Evolutionary conservation across 1,284 basidiomycete genomes (phyloP), one percentile per base, ranked within the genome.

Genomic region (Chondrostereum purpureum): DNA sequence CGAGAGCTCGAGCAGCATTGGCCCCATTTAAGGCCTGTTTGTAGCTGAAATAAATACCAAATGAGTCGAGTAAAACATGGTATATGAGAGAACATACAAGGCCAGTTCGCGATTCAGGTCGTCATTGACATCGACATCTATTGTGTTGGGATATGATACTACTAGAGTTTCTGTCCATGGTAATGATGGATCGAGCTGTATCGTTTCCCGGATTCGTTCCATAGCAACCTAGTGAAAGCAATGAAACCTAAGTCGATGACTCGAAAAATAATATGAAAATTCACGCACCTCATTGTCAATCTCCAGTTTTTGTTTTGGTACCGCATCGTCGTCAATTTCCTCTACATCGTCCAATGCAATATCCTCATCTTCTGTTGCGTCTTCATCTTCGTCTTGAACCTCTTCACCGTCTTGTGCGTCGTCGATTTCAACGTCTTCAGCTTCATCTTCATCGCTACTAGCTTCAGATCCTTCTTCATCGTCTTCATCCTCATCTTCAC

Each of bases 71-170:
- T 24, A 42, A 12, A 23, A 43, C 19, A 39, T 42, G 10, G 14
- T 39, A 21, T 6, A 31, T 10, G 37, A 18, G 43, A 39, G 31
- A n/a, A 71, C 88, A 50, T 62, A 94, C 90, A 98, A 97, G 6
- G 91, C 88, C 38, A 96, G 79, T 68, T 98, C 95, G 48, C 95
- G 85, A 56, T 91, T 88, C 22, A 99, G 72, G 65, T 98, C 94
- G 59, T 95, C 88, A 45, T 88, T 68, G 14, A 92, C 83, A 56
- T 91, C 87, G 6, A 88, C 85, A 1, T 87, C 77, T 44, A 91
- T 80, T 14, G 73, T 73, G 47, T 86, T 71, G 12, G 87, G 84
- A 59, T 85, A 92, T 38, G 82, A 73, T 3, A 94, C 59, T 2
- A 78, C 73, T 10, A 96, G 72, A 0, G 88, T 92, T 61, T 95